Base-by-base conservation (phyloP, 345 rosid genomes). In the Theobroma cacao region DNA sequence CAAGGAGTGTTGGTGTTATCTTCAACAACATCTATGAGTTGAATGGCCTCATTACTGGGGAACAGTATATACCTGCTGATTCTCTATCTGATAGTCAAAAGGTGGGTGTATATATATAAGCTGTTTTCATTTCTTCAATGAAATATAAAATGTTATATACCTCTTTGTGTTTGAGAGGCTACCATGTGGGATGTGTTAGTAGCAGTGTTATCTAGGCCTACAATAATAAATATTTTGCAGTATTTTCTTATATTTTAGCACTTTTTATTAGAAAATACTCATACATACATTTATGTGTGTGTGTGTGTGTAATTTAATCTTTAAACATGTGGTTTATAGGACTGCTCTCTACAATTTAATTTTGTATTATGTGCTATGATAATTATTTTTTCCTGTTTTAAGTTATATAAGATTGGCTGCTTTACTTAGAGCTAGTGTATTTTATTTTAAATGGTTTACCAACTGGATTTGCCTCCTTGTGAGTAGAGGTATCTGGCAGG, bases 41-140 rank as follows among this genome's bases (percentile, higher is more conserved):
- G 66, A 89, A 72, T 85, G 99, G 99, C 61, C 92, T 96, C 77
- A 91, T 91, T 72, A 84, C 98, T 1, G 99, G 91, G 53, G 98
- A 90, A 15, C 98, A 94, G 78, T 96, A 94, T 86, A 61, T 78
- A 76, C 72, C 98, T 69, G 92, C 94, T 24, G 94, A 90, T 85
- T 85, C 95, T 84, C 94, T 96, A 76, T 87, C 93, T 26, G 95
- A 94, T 18, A 89, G 84, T 81, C 99, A 96, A 82, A 96, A 96
- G 99, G 99, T 94, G 55, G 60, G 83, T 75, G 18, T 43, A 78
- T 11, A 10, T 41, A 70, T 48, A 18, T 71, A 30, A 9, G 24
- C n/a, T 60, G 20, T 61, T 60, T 45, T 62, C 20, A 30, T 47
- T 43, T 47, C 48, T 5, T 12, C 12, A 43, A 22, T 61, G 45